phyloP scores from a whole-genome alignment of 179 eudicot genomes.

The Silene noctiflora region DNA sequence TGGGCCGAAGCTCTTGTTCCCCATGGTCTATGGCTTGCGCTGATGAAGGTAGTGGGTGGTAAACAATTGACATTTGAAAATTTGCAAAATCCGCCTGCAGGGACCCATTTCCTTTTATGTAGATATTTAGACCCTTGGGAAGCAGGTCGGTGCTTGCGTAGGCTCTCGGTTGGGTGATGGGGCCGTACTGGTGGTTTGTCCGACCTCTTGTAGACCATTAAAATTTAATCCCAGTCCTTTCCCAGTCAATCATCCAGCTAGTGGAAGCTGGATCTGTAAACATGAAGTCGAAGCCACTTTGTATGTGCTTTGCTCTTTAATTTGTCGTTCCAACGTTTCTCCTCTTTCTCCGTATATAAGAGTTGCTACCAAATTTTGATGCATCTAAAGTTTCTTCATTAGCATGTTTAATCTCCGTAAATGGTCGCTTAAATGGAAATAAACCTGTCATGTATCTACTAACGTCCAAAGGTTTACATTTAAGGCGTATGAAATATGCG shows the following conservation, averaged over 20 bases:
- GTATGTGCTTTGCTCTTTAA: conserved; percentile 18
- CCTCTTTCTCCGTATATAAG: conserved; percentile 1
- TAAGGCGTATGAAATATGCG: neutral
- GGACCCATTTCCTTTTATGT: conserved; percentile 3
- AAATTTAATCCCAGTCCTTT: neutral
- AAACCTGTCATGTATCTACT: neutral
- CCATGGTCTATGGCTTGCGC: neutral
- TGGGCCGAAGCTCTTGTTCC: conserved; percentile 12
- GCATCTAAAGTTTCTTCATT: neutral
- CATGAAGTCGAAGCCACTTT: conserved; percentile 15
- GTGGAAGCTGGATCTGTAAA: conserved; percentile 10
- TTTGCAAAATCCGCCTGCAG: neutral
- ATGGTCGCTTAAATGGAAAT: neutral
- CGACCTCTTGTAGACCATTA: conserved; percentile 4
- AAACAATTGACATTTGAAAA: conserved; percentile 20
- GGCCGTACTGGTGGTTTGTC: neutral
- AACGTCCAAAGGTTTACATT: neutral
- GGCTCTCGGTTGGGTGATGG: conserved; percentile 3
- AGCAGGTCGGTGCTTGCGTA: conserved; percentile 9
- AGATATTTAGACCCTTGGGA: conserved; percentile 8
- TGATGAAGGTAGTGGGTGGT: conserved; percentile 22
- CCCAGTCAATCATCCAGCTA: conserved; percentile 11
- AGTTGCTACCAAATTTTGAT: conserved; percentile 14
- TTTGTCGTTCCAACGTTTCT: neutral
- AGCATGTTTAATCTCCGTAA: neutral